Conservation (phyloP, 176 grass and related monocot genomes). For the Themeda triandra region DNA sequence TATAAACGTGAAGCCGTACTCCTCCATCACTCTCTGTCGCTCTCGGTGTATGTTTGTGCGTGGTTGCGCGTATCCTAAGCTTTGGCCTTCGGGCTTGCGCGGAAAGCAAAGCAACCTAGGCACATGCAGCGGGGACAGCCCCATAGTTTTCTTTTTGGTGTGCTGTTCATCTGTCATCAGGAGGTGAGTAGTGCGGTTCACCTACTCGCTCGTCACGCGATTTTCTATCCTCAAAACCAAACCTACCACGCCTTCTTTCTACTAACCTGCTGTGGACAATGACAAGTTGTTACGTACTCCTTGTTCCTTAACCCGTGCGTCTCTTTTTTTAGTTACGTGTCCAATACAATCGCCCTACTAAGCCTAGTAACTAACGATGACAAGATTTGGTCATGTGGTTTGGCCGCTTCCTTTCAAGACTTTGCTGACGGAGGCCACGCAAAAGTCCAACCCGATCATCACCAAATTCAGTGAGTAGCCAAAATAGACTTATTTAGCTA, state of each 20-base stretch:
- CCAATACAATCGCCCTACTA: neutral
- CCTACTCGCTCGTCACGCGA: neutral
- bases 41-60: neutral
- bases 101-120: neutral
- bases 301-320: neutral
- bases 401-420: neutral
- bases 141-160: neutral
- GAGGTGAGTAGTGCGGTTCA: constrained; percentile 14
- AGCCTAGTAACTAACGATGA: neutral
- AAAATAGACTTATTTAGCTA: no score
- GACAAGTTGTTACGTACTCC: neutral
- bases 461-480: neutral
- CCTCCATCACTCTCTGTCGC: neutral
- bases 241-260: no score
- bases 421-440: neutral
- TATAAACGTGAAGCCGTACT: neutral
- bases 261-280: neutral
- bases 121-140: neutral
- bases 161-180: neutral
- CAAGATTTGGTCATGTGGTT: neutral
- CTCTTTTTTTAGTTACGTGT: neutral
- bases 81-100: neutral
- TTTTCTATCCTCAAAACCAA: no score
- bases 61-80: neutral
- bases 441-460: neutral